Conservation (phyloP, 2,329 filamentous ascomycete genomes). For the Xylariaceae sp. region DNA sequence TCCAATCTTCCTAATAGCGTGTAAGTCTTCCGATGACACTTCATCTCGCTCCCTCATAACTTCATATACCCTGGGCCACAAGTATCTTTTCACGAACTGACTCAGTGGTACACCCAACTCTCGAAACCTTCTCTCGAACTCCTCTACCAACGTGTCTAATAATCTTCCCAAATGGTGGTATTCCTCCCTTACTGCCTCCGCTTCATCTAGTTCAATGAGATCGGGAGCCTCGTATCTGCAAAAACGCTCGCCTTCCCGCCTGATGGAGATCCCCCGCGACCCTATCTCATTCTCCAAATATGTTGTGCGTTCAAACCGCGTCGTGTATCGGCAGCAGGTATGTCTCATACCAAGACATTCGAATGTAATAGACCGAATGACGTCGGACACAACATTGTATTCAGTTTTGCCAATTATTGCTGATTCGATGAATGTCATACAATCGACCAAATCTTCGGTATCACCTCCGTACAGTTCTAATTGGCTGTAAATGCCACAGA, state of each 20-base stretch:
- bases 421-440: no score
- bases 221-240: neutral
- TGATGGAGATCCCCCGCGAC: no score
- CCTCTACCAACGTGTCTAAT: conserved; percentile 5
- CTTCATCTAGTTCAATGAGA: conserved; percentile 5
- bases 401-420: neutral
- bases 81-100: conserved; percentile 11
- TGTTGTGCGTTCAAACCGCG: no score
- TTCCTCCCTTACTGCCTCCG: conserved; percentile 12
- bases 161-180: conserved; percentile 1
- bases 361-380: neutral
- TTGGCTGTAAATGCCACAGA: neutral
- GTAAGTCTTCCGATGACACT: neutral
- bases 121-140: conserved; percentile 3
- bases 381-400: neutral
- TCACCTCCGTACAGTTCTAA: neutral
- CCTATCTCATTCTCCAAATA: no score
- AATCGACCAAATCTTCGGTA: no score
- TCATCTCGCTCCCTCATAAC: conserved; percentile 1
- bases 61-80: conserved; percentile 1
- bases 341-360: neutral
- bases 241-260: no score
- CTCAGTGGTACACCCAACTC: neutral
- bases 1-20: conserved; percentile 8
- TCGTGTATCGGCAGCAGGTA: neutral